Evolutionary conservation across 331 rosid genomes (phyloP).

Genomic region (Quercus phellos): DNA sequence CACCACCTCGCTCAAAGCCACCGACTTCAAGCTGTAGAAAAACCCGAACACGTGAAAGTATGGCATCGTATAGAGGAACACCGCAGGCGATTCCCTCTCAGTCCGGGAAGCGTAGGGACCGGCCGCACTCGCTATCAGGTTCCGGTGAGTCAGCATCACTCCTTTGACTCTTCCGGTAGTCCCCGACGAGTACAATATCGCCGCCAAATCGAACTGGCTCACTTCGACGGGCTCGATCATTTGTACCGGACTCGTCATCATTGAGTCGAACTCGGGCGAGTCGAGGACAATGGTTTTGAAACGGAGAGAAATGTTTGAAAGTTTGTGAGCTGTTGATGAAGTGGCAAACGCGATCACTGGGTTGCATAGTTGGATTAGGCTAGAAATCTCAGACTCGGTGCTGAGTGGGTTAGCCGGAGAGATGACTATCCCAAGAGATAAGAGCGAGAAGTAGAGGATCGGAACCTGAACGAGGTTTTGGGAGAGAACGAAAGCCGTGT

Average conservation of each 20-base stretch:
- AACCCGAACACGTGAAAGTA: constrained; percentile 51
- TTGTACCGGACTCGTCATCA: not conserved
- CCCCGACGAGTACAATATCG: constrained; percentile 56
- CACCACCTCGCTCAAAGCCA: constrained; percentile 32
- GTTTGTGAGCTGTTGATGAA: constrained; percentile 8
- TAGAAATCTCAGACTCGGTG: constrained; percentile 3
- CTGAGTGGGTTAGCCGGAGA: constrained; percentile 24
- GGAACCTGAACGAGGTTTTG: constrained; percentile 4
- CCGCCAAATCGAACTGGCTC: constrained; percentile 47
- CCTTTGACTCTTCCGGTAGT: constrained; percentile 60
- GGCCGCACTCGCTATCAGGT: constrained; percentile 24
- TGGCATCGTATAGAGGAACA: constrained; percentile 31
- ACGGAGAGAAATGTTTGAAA: not conserved
- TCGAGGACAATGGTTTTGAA: constrained; percentile 25
- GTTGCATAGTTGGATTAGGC: constrained; percentile 1
- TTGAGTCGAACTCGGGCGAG: constrained; percentile 48
- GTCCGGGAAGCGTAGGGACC: not conserved
- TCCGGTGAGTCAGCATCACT: constrained; percentile 50
- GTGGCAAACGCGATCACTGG: constrained; percentile 9
- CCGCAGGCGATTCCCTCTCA: constrained; percentile 22
- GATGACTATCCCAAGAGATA: constrained; percentile 17
- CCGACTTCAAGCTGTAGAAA: constrained; percentile 14
- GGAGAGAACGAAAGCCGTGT: constrained; percentile 12
- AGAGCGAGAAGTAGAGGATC: constrained; percentile 22
- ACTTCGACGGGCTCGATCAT: constrained; percentile 12